Base-by-base conservation (phyloP, 495 filamentous ascomycete genomes). In the Neurospora sp. region DNA sequence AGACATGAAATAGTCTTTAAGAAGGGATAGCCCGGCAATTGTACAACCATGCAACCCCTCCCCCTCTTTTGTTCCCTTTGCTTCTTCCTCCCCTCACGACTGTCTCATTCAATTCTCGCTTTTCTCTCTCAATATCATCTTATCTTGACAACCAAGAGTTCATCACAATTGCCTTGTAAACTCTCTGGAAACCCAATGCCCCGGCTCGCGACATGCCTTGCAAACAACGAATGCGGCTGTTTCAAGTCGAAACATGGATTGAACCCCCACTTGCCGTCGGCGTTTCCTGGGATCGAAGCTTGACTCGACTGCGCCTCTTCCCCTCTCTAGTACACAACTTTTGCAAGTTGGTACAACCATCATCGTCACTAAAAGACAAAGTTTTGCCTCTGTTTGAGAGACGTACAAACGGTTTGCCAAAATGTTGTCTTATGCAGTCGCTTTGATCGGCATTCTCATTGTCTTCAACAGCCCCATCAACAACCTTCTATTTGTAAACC, bases 351-450 rank as follows among this genome's bases (percentile, higher is more conserved):
- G 53, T 35, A 16, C 53, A 66, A 37, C 48, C 22, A 16, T 16
- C 48, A 61, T 16, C 27, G 53, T 37, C 27, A 18, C 5, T 16
- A n/a, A 44, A 44, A 48, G n/a, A 48, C n/a, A n/a, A 22, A 48
- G 7, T 53, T 12, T 1, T 14, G 12, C 22, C 12, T 61, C 10
- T 14, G n/a, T 10, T 31, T 61, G 5, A 61, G 27, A 35, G 12
- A 66, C 18, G 14, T 2, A 18, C 4, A 35, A 35, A 16, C 35
- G 31, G 14, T 35, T 16, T 18, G 27, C 27, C 27, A 76, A 53
- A 11, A 81, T 80, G 80, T 74, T 79, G 14, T 75, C 73, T 7
- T 81, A 80, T 38, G 69, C 77, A 0, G 69, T 79, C 44, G 77
- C 72, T 38, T 48, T 78, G 22, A 5, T 80, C n/a, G 79, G 72